A percentile compares a stretch with the other conserved stretches of the same genome.
Conservation (phyloP, 2,329 filamentous ascomycete species). For the Apiospora koreana region DNA sequence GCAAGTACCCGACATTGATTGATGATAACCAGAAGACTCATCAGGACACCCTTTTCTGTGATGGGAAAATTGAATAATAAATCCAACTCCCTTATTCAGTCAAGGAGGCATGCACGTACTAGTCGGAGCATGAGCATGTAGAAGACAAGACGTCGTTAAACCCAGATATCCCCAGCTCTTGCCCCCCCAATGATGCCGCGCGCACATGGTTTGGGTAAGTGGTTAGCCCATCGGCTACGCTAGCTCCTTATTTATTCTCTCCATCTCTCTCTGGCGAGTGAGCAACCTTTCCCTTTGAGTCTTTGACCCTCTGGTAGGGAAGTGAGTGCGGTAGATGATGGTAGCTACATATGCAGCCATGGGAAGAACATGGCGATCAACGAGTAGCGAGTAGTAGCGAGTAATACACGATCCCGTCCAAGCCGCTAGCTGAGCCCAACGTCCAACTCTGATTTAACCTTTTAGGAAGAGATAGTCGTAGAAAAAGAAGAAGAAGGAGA, state of each 20-base stretch:
- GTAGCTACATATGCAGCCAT: constrained; percentile 2
- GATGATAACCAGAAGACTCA: too few species aligned
- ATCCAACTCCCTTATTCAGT: constrained; percentile 5
- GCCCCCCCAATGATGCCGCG: background rate
- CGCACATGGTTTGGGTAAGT: background rate
- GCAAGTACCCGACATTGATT: background rate
- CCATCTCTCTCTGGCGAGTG: background rate
- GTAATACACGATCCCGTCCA: constrained; percentile 1
- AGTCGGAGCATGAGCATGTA: constrained; percentile 1
- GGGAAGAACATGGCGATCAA: background rate
- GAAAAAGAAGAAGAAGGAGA: background rate
- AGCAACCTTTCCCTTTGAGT: background rate
- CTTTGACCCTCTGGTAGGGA: background rate
- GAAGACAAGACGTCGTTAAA: background rate
- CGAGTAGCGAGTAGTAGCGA: background rate
- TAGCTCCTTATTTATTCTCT: background rate
- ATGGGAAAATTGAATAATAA: background rate
- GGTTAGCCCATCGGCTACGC: background rate
- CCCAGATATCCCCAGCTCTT: constrained; percentile 1
- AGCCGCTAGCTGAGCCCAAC: background rate
- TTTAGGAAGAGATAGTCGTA: background rate
- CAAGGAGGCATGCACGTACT: constrained; percentile 1
- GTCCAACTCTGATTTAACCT: background rate
- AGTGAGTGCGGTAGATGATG: background rate
- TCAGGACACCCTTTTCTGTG: background rate